These are phyloP conservation scores for Corymbia maculata DNA, from an alignment of 345 rosid genomes.

Conservation along the genomic window DNA sequence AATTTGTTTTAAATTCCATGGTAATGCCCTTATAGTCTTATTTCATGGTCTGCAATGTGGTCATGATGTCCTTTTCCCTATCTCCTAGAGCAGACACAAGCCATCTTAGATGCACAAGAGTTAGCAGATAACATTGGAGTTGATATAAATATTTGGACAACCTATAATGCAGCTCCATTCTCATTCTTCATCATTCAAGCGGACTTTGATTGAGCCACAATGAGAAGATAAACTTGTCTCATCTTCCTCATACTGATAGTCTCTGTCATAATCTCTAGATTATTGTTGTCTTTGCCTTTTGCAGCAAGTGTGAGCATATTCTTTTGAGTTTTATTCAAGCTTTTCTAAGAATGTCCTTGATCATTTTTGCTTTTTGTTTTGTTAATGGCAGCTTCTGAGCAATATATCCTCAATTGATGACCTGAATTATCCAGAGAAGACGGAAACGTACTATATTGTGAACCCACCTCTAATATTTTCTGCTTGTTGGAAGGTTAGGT, in stretches of 20 bases:
- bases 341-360: neutral
- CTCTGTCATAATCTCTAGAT: neutral
- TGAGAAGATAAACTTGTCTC: neutral
- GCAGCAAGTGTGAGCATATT: neutral
- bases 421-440: conserved; percentile 94
- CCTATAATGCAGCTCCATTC: neutral
- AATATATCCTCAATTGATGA: conserved; percentile 77
- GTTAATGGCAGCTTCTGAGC: conserved; percentile 61
- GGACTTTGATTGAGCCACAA: neutral
- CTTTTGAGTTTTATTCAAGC: neutral
- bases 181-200: neutral
- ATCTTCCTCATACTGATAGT: neutral
- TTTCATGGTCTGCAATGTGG: neutral
- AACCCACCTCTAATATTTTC: conserved; percentile 86
- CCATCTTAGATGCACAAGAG: neutral
- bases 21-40: neutral
- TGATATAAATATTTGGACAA: neutral
- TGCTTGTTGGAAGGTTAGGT: conserved; percentile 85
- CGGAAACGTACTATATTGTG: conserved; percentile 77
- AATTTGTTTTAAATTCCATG: neutral
- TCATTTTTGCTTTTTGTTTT: neutral
- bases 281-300: neutral
- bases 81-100: neutral
- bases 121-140: neutral
- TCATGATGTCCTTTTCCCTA: neutral